Base-by-base conservation (phyloP, 139 green algal species). In the Tetradesmus obliquus region DNA sequence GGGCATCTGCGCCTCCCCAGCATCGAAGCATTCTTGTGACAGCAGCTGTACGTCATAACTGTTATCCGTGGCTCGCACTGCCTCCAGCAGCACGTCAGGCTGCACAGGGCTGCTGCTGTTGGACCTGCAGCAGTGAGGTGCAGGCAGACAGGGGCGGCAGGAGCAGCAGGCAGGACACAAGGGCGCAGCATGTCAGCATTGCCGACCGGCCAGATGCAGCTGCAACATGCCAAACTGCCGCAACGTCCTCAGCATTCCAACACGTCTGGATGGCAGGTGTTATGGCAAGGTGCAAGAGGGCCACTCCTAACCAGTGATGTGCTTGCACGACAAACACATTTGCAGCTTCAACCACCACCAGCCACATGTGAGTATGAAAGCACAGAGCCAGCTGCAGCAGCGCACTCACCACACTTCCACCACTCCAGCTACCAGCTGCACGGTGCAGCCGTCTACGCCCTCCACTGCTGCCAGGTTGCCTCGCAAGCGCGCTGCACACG, bases 331-430 rank as follows among this genome's bases (percentile, higher is more conserved):
- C 8, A 71, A 71, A 19, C 9, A 15, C 60, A 71, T 10, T 13
- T 71, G 9, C 9, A 71, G 10, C 60, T 4, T 10, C 60, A 71
- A 20, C 32, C 32, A 45, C 32, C 8, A 19, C 10, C 60, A 20
- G 60, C 60, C 60, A 71, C 60, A 19, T 3, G 8, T 71, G 15
- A 12, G 57, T 8, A 71, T 15, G 60, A 45, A 45, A 45, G 32
- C 32, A 45, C 60, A 19, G 60, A 4, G 9, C 2, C 60, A 76
- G 17, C 66, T 24, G 66, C 15, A 24, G 17, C 66, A 76, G 66
- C n/a, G 66, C n/a, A 6, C 66, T 76, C 66, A 82, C 92, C 92
- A 94, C 24, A 94, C 55, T 32, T 79, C 84, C 32, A 92, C 85
- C 51, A 6, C 10, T 9, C 53, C 58, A 6, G 24, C 83, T 0